Base-by-base conservation (phyloP, 2,329 filamentous ascomycete genomes). In the Cercospora janseana region DNA sequence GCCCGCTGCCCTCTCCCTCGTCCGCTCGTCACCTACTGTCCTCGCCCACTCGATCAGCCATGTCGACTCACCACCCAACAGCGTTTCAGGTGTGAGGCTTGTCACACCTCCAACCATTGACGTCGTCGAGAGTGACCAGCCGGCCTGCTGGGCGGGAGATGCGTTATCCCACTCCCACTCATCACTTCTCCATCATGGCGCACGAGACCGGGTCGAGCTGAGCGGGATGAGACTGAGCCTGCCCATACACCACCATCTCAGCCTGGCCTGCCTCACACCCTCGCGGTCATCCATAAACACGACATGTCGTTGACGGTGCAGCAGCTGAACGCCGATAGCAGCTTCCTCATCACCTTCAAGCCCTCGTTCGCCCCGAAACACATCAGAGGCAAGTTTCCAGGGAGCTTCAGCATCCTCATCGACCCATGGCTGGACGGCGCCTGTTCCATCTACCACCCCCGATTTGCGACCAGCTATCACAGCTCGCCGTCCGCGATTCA, bases 401-500 rank as follows among this genome's bases (percentile, higher is more conserved):
- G 72, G 43, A 75, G 78, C 3, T 88, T 85, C 66, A 82, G 79
- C 12, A 78, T 90, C 46, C 75, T 90, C 31, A 69, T 89, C 43
- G 86, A 91, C 64, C 86, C 87, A 3, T 88, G 85, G 82, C 74
- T 88, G 24, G 72, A 74, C 8, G 82, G 82, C 0, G 70, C 78
- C 3, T 81, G 81, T 8, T 79, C 78, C 46, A 78, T 84, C 55
- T 74, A 80, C 60, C 80, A 81, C 60, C 73, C 79, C 21, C 77
- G 75, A 61, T 82, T 87, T 66, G 82, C 82, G 15, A 76, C 75
- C 29, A 77, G 81, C 2, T 74, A 74, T 37, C 81, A 82, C 55
- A 80, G 72, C 34, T 66, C 74, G 13, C 72, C 73, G 20, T 72
- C 81, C 37, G 82, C 78, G 57, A 75, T 88, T 51, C 69, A 74